Conservation (phyloP, 805 yeast genomes). For the Wickerhamia fluorescens region DNA sequence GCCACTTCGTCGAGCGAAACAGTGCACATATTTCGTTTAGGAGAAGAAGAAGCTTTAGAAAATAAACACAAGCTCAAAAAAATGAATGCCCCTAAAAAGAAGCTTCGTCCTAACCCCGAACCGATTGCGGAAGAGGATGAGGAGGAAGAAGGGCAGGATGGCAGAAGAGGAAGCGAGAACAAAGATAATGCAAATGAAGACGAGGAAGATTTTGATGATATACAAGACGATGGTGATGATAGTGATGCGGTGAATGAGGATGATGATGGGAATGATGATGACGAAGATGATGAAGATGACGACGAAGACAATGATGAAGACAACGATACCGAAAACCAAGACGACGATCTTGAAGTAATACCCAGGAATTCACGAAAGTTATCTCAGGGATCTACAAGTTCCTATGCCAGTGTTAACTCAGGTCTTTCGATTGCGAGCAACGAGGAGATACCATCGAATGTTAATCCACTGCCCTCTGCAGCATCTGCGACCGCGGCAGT, state of each 20-base stretch:
- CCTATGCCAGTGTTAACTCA: conserved; percentile 25
- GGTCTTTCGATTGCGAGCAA: conserved; percentile 15
- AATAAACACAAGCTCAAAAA: conserved; percentile 28
- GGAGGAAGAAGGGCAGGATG: conserved; percentile 7
- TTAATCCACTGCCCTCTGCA: not conserved
- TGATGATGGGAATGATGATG: conserved; percentile 9
- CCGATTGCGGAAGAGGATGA: conserved; percentile 23
- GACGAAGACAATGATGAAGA: conserved; percentile 19
- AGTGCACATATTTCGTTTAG: conserved; percentile 81
- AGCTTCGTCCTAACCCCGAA: conserved; percentile 6
- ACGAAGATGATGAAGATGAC: conserved; percentile 17
- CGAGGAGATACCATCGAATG: conserved; percentile 7
- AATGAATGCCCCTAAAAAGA: conserved; percentile 7
- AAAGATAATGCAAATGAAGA: not conserved
- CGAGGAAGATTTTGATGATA: conserved; percentile 9
- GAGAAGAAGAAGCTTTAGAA: conserved; percentile 40
- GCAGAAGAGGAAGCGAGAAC: not conserved
- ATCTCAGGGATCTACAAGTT: conserved; percentile 32
- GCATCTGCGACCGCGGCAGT: not conserved
- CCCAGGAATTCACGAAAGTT: conserved; percentile 28
- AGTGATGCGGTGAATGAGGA: conserved; percentile 10
- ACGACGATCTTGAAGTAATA: conserved; percentile 14
- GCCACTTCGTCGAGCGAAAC: conserved; percentile 89
- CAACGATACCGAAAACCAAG: conserved; percentile 22
- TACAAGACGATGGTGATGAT: conserved; percentile 10